Base-by-base conservation (phyloP, 257 asterid species). In the Cynanchum wilfordii region DNA sequence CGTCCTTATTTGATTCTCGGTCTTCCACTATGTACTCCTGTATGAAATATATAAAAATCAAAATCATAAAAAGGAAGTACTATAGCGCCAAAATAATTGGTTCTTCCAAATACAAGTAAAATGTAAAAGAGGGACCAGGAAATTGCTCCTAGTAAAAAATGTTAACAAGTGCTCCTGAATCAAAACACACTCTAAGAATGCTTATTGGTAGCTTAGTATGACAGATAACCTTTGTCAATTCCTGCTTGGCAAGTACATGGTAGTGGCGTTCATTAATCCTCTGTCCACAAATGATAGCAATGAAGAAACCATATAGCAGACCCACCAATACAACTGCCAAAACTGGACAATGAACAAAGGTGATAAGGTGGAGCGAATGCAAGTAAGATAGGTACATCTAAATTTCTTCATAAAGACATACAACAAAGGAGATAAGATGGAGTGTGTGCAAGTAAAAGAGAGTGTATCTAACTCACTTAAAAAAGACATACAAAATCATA, bases 221-320 rank as follows among this genome's bases (percentile, higher is more conserved):
- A 68, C 67, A 76, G 24, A 74, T 64, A 38, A 79, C 98, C 97
- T 91, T 94, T 27, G 98, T 94, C 72, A 91, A 84, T 83, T 91
- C 99, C 79, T 92, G 94, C 85, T 94, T 94, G 78, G 97, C 99
- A 84, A 94, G 98, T 73, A 91, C 90, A 68, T 94, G 97, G 90
- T 91, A 89, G 83, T 94, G 99, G 68, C 99, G 99, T 78, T 94
- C 99, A 77, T 83, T 94, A 79, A 94, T 94, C 87, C 86, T 88
- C 84, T 94, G 95, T 75, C 97, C 99, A 73, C 99, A 94, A 77
- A 89, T 94, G 68, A 91, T 94, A 71, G 99, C 99, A 69, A 94
- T 89, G 88, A 94, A 91, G 95, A 91, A 91, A 70, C 98, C 98
- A 82, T 94, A 94, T 29, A 94, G 97, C 89, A 94, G 85, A 29